Evolutionary conservation across 1,284 basidiomycete species (phyloP), one percentile per base, ranked within the genome.

Genomic region (Filobasidium uniguttulatum): DNA sequence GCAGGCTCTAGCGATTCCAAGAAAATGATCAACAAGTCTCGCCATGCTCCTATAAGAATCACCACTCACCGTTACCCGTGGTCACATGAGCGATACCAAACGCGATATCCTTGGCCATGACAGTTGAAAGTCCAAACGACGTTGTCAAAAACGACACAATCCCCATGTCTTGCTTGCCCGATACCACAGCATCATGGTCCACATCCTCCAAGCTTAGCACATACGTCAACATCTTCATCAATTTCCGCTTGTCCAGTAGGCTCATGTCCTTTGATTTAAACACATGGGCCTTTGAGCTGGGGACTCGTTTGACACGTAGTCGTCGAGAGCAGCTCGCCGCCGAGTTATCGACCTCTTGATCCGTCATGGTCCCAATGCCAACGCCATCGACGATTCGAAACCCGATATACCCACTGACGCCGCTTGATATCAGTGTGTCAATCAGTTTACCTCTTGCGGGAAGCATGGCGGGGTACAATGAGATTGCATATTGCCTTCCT

Each of bases 201-300:
- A 75, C 75, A 5, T 65, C 66, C 60, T 86, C 84, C 58, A 85
- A 83, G 3, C 85, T 79, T 1, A 80, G 79, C 33, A 83, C 82
- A 61, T 86, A 90, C 60, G 81, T 75, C 30, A 98, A 71, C 58
- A 94, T 87, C 56, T 91, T 87, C 85, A 97, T 97, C 33, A 98
- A 72, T 33, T 83, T 76, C 36, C 91, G 75, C 71, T 97, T 98
- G 55, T 93, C 87, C 30, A 91, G 66, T 5, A 97, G 73, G 3
- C 75, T 75, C 12, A 96, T 76, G 4, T 73, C 73, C 62, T 81
- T 81, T 67, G 80, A 82, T 69, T 85, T 89, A 76, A 98, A 96
- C 20, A 98, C 78, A 54, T 89, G 85, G 66, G 93, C 89, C 65
- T 96, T 97, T 70, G 80, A 85, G 25, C 82, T 80, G 0, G 93